Evolutionary conservation across 2,329 filamentous ascomycete genomes (phyloP).

Genomic region (Cordyceps militaris): DNA sequence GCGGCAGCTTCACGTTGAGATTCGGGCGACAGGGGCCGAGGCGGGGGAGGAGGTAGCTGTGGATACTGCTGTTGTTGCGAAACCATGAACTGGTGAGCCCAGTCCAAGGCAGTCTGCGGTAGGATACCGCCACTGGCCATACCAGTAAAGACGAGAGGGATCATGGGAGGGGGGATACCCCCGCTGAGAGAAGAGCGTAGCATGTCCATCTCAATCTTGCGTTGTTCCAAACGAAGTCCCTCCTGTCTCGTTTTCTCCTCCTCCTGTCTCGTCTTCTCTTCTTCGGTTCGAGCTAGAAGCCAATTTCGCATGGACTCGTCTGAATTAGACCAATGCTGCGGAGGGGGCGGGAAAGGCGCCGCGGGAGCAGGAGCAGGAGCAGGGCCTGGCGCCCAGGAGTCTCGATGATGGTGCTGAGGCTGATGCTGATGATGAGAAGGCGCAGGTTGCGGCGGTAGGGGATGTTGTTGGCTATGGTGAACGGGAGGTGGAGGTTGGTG

Average conservation of each 20-base stretch:
- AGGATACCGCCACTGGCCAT: constrained; percentile 55
- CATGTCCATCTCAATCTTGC: constrained; percentile 67
- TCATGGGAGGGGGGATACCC: constrained; percentile 66
- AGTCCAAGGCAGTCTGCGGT: constrained; percentile 56
- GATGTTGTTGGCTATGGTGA: constrained; percentile 18
- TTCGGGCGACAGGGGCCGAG: constrained; percentile 46
- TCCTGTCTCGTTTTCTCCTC: constrained; percentile 64
- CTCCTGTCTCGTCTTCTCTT: constrained; percentile 66
- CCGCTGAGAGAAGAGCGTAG: constrained; percentile 60
- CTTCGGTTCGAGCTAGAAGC: constrained; percentile 64
- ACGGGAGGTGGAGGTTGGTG: constrained; percentile 11
- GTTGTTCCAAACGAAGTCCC: constrained; percentile 60
- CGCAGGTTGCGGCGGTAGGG: constrained; percentile 20
- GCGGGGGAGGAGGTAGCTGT: constrained; percentile 38
- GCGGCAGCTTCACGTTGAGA: constrained; percentile 46
- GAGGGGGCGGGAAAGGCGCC: constrained; percentile 47
- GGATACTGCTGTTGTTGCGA: constrained; percentile 44
- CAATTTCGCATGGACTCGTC: constrained; percentile 68
- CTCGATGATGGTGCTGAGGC: constrained; percentile 26
- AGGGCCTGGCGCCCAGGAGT: constrained; percentile 25
- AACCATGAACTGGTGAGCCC: constrained; percentile 59
- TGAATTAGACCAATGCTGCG: constrained; percentile 58
- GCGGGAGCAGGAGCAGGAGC: constrained; percentile 27
- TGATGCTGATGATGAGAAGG: constrained; percentile 16
- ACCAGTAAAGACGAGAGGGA: constrained; percentile 68